Conservation (phyloP, 371 early-diverging fungal species). For the Mortierella sp. region DNA sequence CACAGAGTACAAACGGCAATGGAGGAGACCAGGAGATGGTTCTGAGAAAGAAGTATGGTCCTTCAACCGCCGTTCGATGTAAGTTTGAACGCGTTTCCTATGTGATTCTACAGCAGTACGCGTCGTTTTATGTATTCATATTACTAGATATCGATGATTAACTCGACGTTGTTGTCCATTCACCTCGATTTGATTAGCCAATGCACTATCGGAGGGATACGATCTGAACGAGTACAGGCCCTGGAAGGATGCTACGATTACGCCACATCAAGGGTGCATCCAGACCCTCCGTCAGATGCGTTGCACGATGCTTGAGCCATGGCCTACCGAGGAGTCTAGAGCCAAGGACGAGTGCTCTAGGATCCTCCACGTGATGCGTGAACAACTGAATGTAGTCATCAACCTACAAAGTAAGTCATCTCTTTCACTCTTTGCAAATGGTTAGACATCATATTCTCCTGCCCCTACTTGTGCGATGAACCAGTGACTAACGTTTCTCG, state of each 20-base stretch:
- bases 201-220: conserved; percentile 19
- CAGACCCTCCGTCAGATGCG: conserved; percentile 15
- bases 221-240: conserved; percentile 24
- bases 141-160: too few species aligned
- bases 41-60: conserved; percentile 21
- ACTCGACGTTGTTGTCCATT: too few species aligned
- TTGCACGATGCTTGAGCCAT: conserved; percentile 19
- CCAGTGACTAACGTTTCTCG: too few species aligned
- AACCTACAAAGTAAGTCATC: conserved; percentile 21
- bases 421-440: background rate
- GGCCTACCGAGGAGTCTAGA: conserved; percentile 18
- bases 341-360: conserved; percentile 32
- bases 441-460: too few species aligned
- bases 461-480: too few species aligned
- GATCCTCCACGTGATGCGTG: conserved; percentile 30
- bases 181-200: background rate
- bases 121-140: too few species aligned
- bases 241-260: conserved; percentile 20
- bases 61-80: conserved; percentile 26
- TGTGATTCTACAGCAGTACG: too few species aligned
- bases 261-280: conserved; percentile 18
- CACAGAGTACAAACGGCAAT: background rate
- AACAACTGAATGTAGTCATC: conserved; percentile 29
- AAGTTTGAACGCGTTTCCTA: conserved; percentile 5
- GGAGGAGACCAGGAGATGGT: conserved; percentile 6